Evolutionary conservation across 306 rosid species (phyloP), one percentile per base, ranked within the genome.

Genomic region (Fragaria nilgerrensis): DNA sequence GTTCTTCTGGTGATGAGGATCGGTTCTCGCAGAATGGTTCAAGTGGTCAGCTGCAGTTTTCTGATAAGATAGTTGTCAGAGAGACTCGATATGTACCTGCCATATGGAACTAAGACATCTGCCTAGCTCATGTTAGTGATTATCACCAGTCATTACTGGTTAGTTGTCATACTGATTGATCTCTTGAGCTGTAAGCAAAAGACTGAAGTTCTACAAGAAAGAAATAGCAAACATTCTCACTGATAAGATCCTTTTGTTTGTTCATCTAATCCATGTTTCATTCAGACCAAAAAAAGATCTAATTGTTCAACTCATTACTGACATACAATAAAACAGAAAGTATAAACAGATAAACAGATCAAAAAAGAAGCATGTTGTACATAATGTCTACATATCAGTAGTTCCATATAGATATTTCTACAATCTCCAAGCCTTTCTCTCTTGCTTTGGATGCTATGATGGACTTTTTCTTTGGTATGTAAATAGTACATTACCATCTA

Each of bases 1-100:
- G 73, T 68, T 78, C 78, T 64, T 78, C 65, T 1, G 70, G 87
- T 56, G 80, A 72, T 56, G 80, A 72, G 5, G 43, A 65, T 47
- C 37, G 62, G 36, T 78, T 59, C 58, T 68, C 49, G 65, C 75
- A 69, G 27, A 76, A 58, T 25, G 34, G 66, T 61, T 68, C 73
- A 5, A 43, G 66, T 64, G 70, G 37, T 23, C 78, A 58, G 34
- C 59, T 29, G n/a, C 68, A 73, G 5, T 64, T 79, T 65, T 55
- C 58, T 27, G 34, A 64, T 44, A 29, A 53, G 43, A 56, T 56
- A 84, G 68, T 17, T 32, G 68, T 39, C 41, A 71, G 69, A 59
- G 71, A 52, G 29, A 14, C 34, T 77, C 77, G 6, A 36, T 12
- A 9, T 43, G 48, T 68, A 41, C 77, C 48, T 71, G 29, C 65